phyloP scores from a whole-genome alignment of 2,329 filamentous ascomycete species.

The Clonostachys byssicola region DNA sequence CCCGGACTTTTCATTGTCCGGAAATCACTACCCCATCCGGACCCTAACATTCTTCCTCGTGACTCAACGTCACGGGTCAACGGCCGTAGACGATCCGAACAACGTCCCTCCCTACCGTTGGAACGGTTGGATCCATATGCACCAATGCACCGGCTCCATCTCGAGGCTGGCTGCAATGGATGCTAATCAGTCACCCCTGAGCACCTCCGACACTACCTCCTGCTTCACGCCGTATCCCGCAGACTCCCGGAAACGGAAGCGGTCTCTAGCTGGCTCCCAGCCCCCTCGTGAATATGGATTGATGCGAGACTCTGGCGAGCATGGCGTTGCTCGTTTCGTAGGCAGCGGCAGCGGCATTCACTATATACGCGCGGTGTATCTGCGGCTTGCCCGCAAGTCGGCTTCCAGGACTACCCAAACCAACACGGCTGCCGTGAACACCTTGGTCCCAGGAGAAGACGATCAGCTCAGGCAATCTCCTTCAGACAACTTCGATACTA shows the following conservation, averaged over 20 bases:
- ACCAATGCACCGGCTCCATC: no score
- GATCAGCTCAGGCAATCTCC: conserved; percentile 35
- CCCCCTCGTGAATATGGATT: conserved; percentile 27
- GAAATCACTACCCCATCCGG: no score
- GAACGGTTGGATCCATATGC: no score
- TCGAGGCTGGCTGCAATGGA: conserved; percentile 12
- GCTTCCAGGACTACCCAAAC: conserved; percentile 3
- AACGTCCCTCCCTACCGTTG: no score
- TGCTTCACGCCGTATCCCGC: conserved; percentile 7
- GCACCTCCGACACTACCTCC: conserved; percentile 14
- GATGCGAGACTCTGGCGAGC: conserved; percentile 43
- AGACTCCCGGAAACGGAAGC: conserved; percentile 20
- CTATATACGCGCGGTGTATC: conserved; percentile 51
- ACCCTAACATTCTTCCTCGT: no score
- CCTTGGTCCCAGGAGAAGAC: conserved; percentile 48
- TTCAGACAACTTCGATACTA: conserved; percentile 10
- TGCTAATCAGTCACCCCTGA: conserved; percentile 18
- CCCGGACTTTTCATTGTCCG: no score
- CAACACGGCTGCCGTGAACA: background rate
- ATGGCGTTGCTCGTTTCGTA: conserved; percentile 46
- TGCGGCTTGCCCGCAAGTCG: conserved; percentile 31
- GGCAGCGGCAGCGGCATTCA: conserved; percentile 56
- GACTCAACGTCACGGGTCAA: no score
- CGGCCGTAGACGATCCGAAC: no score
- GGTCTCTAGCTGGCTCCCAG: conserved; percentile 14